These are phyloP conservation scores for Astrothelium subdiscretum DNA, from an alignment of 495 filamentous ascomycete species.

Conservation along the genomic window DNA sequence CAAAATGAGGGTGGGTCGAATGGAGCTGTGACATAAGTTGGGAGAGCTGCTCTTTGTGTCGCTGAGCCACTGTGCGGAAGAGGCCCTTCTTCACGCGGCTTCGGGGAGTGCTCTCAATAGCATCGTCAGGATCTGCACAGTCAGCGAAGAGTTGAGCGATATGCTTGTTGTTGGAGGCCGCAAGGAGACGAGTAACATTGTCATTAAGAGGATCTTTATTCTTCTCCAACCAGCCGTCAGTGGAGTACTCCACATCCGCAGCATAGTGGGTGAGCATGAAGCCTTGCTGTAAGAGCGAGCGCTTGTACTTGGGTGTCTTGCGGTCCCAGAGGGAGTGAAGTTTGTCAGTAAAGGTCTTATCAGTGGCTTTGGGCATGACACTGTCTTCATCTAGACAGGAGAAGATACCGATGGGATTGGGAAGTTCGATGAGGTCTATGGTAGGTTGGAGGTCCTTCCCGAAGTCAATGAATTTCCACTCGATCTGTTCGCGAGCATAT, in stretches of 20 bases:
- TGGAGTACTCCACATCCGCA: constrained; percentile 93
- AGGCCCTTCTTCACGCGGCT: constrained; percentile 94
- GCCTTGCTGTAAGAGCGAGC: constrained; percentile 76
- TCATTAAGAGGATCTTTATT: constrained; percentile 99
- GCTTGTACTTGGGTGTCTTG: constrained; percentile 85
- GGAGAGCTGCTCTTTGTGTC: constrained; percentile 93
- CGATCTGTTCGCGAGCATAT: constrained; percentile 93
- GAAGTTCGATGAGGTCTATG: constrained; percentile 90
- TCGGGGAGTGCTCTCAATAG: constrained; percentile 42
- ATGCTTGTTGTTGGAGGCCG: constrained; percentile 68
- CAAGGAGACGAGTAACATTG: constrained; percentile 82
- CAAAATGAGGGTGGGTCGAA: constrained; percentile 95
- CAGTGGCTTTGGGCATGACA: constrained; percentile 98
- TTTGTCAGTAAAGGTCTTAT: constrained; percentile 95
- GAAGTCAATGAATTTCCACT: constrained; percentile 99
- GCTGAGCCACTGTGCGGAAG: constrained; percentile 92
- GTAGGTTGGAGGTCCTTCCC: constrained; percentile 95
- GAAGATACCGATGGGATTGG: constrained; percentile 97
- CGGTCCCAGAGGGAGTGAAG: constrained; percentile 92
- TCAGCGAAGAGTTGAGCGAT: constrained; percentile 79
- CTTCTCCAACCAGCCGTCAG: constrained; percentile 93
- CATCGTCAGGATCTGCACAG: constrained; percentile 67
- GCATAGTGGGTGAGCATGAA: constrained; percentile 99
- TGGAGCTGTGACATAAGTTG: constrained; percentile 93
- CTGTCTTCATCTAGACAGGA: constrained; percentile 97